Conservation (phyloP, 1,139 yeast species). For the Suhomyces bribrorum region DNA sequence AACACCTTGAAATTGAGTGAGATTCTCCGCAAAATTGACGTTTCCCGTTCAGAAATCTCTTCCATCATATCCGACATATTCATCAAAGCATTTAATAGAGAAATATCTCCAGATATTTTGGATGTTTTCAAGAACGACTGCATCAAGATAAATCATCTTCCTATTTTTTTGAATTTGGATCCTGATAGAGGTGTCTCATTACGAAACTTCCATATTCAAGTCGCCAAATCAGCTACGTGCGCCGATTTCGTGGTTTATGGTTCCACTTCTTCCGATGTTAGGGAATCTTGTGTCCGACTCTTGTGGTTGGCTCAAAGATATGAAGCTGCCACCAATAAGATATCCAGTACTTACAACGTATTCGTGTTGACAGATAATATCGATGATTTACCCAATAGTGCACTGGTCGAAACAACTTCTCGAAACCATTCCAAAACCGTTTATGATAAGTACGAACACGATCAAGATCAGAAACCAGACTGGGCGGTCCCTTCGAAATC, state of each 20-base stretch:
- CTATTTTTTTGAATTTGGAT: constrained; percentile 56
- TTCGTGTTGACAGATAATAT: constrained; percentile 16
- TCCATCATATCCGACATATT: constrained; percentile 24
- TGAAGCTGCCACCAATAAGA: constrained; percentile 23
- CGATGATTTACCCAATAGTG: constrained; percentile 2
- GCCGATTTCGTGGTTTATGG: constrained; percentile 70
- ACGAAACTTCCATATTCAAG: constrained; percentile 78
- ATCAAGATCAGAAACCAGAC: not conserved
- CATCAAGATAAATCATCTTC: constrained; percentile 44
- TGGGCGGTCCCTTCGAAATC: too few species aligned
- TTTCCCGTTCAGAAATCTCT: constrained; percentile 36
- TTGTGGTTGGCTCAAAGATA: constrained; percentile 56
- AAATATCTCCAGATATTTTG: constrained; percentile 11
- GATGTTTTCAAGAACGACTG: constrained; percentile 45
- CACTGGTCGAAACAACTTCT: constrained; percentile 1
- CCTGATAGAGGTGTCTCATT: constrained; percentile 70
- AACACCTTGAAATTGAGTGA: constrained; percentile 66
- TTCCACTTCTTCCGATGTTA: constrained; percentile 1
- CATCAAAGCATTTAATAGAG: constrained; percentile 18
- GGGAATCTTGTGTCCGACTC: constrained; percentile 46
- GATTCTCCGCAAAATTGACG: constrained; percentile 52
- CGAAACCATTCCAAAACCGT: constrained; percentile 8
- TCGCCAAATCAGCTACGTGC: constrained; percentile 63
- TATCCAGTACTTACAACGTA: constrained; percentile 18
- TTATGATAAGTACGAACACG: constrained; percentile 8